Conservation (phyloP, 192 early-diverging fungal genomes). For the Rhizophagus prolifer region DNA sequence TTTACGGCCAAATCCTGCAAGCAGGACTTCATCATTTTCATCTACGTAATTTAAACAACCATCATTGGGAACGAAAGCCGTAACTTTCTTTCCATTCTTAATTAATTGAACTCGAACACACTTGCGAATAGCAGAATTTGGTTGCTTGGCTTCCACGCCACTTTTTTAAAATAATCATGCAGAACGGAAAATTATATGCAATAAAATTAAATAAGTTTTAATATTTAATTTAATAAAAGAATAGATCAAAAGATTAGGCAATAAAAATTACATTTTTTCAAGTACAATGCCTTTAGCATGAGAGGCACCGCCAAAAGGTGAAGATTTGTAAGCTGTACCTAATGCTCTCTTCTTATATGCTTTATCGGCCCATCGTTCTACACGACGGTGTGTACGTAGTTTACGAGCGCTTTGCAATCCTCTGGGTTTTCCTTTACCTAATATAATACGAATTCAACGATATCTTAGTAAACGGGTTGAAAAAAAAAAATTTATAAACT, state of each 20-base stretch:
- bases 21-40: constrained; percentile 99
- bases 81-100: constrained; percentile 99
- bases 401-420: constrained; percentile 99
- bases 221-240: neutral
- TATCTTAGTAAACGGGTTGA: neutral
- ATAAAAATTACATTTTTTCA: constrained; percentile 91
- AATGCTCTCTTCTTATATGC: constrained; percentile 98
- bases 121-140: constrained; percentile 99
- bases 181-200: no score
- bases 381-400: constrained; percentile 95
- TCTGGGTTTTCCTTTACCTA: constrained; percentile 89
- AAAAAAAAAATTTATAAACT: neutral
- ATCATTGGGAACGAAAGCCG: constrained; percentile 99
- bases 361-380: constrained; percentile 99
- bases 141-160: constrained; percentile 99
- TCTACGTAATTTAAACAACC: constrained; percentile 99
- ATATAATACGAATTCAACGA: neutral
- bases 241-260: neutral
- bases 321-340: constrained; percentile 97
- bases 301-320: constrained; percentile 98
- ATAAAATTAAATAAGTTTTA: constrained; percentile 14
- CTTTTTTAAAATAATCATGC: constrained; percentile 35
- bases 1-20: constrained; percentile 99
- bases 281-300: constrained; percentile 99
- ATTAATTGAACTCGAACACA: constrained; percentile 99